These are phyloP conservation scores for Boletus subparvulus DNA, from an alignment of 768 basidiomycete genomes.

Conservation along the genomic window DNA sequence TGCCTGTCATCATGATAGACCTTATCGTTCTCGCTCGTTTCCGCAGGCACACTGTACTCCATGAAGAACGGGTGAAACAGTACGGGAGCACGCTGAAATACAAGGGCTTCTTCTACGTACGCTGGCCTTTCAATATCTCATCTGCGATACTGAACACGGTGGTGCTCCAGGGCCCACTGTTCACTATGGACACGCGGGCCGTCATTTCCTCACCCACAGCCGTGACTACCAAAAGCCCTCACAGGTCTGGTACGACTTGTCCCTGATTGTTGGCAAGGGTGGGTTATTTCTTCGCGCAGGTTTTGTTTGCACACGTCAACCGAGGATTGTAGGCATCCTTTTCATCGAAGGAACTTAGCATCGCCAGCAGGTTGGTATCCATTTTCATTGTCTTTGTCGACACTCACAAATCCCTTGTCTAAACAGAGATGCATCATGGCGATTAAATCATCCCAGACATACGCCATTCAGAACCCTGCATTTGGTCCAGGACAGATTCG, in stretches of 20 bases:
- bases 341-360: slow-evolving; percentile 41
- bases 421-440: slow-evolving; percentile 36
- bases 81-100: slow-evolving; percentile 13
- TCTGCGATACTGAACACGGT: not conserved
- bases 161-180: slow-evolving; percentile 39
- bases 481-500: slow-evolving; percentile 61
- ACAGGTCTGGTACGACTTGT: not conserved
- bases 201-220: slow-evolving; percentile 54
- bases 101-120: slow-evolving; percentile 12
- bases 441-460: not conserved
- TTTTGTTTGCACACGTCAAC: not conserved
- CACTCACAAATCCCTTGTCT: not conserved
- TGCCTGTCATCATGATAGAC: not conserved
- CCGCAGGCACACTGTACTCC: slow-evolving; percentile 7
- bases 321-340: slow-evolving; percentile 42
- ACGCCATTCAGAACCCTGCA: slow-evolving; percentile 47
- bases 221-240: slow-evolving; percentile 50
- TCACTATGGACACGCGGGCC: slow-evolving; percentile 57
- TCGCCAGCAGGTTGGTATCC: slow-evolving; percentile 35
- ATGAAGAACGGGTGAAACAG: slow-evolving; percentile 17
- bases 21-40: not conserved
- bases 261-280: slow-evolving; percentile 5
- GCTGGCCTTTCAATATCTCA: not conserved
- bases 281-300: not conserved
- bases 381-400: not conserved